These are phyloP conservation scores for Erythrophleum ivorense DNA, from an alignment of 331 rosid genomes.

Conservation along the genomic window DNA sequence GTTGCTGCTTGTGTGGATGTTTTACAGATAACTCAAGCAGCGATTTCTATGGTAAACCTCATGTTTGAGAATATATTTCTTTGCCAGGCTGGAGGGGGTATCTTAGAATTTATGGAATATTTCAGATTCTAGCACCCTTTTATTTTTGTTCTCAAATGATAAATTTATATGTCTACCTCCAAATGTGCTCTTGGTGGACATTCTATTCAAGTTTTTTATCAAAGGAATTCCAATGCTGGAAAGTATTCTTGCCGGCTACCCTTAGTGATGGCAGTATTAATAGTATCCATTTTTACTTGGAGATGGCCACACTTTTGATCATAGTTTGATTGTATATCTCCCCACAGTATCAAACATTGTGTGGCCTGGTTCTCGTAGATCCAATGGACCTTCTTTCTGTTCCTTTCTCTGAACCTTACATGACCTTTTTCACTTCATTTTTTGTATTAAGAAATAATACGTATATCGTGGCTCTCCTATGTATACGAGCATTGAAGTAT, in stretches of 20 bases:
- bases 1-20: slow-evolving; percentile 86
- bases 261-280: slow-evolving; percentile 3
- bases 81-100: neutral
- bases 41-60: slow-evolving; percentile 84
- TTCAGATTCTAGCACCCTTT: slow-evolving; percentile 14
- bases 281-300: slow-evolving; percentile 22
- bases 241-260: slow-evolving; percentile 31
- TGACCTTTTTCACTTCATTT: slow-evolving; percentile 10
- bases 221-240: slow-evolving; percentile 22
- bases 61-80: slow-evolving; percentile 25
- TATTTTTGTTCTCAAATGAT: neutral
- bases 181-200: slow-evolving; percentile 9
- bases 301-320: slow-evolving; percentile 31
- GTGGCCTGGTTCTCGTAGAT: slow-evolving; percentile 16
- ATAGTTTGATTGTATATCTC: slow-evolving; percentile 25
- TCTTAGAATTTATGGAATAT: neutral
- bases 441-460: neutral
- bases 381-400: neutral
- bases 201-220: slow-evolving; percentile 11
- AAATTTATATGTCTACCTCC: slow-evolving; percentile 21
- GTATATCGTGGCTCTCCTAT: neutral
- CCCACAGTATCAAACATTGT: neutral
- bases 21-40: slow-evolving; percentile 88
- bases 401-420: slow-evolving; percentile 2
- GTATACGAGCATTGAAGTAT: neutral